Percentiles rank a stretch among this genome's conserved stretches.
Evolutionary conservation across 75 land plant species (phyloP).

Genomic region (Sequoia sempervirens): DNA sequence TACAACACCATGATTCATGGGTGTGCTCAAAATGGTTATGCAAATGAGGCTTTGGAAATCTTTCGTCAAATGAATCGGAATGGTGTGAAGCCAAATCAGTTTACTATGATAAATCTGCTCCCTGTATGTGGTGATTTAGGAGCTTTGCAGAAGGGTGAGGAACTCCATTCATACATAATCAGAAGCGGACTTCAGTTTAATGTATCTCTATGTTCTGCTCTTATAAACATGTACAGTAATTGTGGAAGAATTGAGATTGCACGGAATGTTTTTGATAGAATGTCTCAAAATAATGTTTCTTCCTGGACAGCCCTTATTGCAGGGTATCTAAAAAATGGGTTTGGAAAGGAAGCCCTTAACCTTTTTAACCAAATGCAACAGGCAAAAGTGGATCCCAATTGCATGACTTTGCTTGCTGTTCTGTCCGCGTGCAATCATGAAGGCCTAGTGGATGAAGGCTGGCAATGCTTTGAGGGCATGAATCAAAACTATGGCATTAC

Average conservation of each 20-base stretch:
- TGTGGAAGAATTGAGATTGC: slow-evolving; percentile 2
- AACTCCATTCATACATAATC: slow-evolving; percentile 11
- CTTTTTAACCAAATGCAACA: slow-evolving; percentile 9
- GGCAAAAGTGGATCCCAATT: not conserved
- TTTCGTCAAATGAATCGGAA: slow-evolving; percentile 6
- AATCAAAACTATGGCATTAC: slow-evolving; percentile 3
- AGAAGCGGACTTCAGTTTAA: not conserved
- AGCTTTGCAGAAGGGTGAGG: slow-evolving; percentile 1
- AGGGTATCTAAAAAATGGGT: slow-evolving; percentile 11
- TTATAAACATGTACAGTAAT: slow-evolving; percentile 5
- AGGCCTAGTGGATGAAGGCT: slow-evolving; percentile 10
- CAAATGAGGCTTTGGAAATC: slow-evolving; percentile 8
- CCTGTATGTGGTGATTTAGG: slow-evolving; percentile 14
- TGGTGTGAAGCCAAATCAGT: slow-evolving; percentile 11
- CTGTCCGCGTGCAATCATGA: slow-evolving; percentile 11
- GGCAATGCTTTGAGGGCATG: not conserved
- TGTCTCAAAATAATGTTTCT: slow-evolving; percentile 11
- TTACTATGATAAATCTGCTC: slow-evolving; percentile 4
- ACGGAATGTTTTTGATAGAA: slow-evolving; percentile 14
- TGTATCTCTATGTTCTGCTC: slow-evolving; percentile 4
- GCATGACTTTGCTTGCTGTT: not conserved
- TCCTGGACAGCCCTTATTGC: slow-evolving; percentile 17
- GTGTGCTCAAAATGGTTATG: slow-evolving; percentile 12
- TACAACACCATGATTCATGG: slow-evolving; percentile 20
- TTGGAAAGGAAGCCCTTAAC: slow-evolving; percentile 10